Base-by-base conservation (phyloP, 2,329 filamentous ascomycete species). In the Blastomyces silverae region DNA sequence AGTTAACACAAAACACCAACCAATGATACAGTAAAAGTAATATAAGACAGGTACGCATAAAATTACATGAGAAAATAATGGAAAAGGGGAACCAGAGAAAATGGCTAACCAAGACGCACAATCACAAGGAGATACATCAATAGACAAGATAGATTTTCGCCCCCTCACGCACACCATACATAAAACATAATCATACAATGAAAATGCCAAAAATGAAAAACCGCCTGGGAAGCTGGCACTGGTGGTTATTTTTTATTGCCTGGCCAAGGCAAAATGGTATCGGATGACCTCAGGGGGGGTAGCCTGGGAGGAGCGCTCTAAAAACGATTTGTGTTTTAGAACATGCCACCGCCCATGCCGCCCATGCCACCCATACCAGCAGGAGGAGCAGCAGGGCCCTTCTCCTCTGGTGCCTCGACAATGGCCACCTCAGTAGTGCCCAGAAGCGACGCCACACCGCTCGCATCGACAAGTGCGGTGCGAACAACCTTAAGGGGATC, bases 401-500 rank as follows among this genome's bases (percentile, higher is more conserved):
- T 97, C 79, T 97, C 92, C 79, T 97, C 93, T 63, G 91, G 85
- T 63, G 93, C 94, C 78, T 99, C 94, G 62, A 97, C 92, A 69
- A 99, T 96, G 70, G 94, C 92, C 65, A 97, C 94, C 83, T 99
- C 94, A 67, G 94, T 99, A 70, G 94, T 99, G 77, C 94, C 94
- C 67, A 99, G 89, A 67, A 99, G 87, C 63, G 93, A 97, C 63
- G 94, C 94, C 73, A 99, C 94, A 81, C 94, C 94, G 75, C 89
- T 93, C 72, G 94, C 94, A 74, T 99, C 94, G 74, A 92, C 86
- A 66, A 99, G 88, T 75, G 91, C 93, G 69, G 94, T 99, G 74
- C 94, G 92, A 76, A 99, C 94, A 72, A 99, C 94, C 90, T 99
- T 99, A 85, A 99, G 90, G 70, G 94, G 94, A 79, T 99, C 94